Base-by-base conservation (phyloP, 1,284 basidiomycete genomes). In the Ustilago hordei region DNA sequence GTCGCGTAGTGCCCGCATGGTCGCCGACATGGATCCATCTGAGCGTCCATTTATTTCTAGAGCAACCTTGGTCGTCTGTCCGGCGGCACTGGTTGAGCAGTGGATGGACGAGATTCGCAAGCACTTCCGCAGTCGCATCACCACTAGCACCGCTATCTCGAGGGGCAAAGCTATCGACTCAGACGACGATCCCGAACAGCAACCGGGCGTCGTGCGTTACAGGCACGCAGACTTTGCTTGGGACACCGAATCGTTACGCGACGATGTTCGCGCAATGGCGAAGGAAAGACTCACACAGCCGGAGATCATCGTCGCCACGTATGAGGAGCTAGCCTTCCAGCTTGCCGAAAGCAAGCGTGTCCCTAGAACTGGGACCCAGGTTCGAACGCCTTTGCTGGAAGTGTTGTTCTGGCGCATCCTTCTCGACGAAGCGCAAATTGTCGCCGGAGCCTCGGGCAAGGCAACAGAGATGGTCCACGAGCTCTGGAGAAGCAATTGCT, bases 391-490 rank as follows among this genome's bases (percentile, higher is more conserved):
- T 17, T 62, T 81, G 55, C 61, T 81, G n/a, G 79, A 81, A 50
- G 74, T 79, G 11, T 59, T 69, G 12, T 81, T 72, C 55, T 76
- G 73, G 70, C 67, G 79, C 35, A 71, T 81, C 39, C 63, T 79
- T 7, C 57, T 79, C 39, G 79, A 81, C 54, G 79, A 81, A 50
- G 77, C 79, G 13, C 79, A 81, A 57, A 64, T 81, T 23, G 73
- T 79, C 13, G 73, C 77, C 9, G 66, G 61, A 15, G 62, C 65
- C 19, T 72, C 77, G 7, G 53, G 63, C 60, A 67, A 75, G 35
- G 74, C 79, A 3, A 75, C 70, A 36, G 63, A 69, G 47, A 80
- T 79, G 78, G 60, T 77, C 23, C 70, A 75, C 50, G 74, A 72
- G 41, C 71, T 81, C 0, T 81, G 79, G 79, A 60, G 79, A 6